Conservation (phyloP, 331 rosid genomes). For the Malus hybrid region DNA sequence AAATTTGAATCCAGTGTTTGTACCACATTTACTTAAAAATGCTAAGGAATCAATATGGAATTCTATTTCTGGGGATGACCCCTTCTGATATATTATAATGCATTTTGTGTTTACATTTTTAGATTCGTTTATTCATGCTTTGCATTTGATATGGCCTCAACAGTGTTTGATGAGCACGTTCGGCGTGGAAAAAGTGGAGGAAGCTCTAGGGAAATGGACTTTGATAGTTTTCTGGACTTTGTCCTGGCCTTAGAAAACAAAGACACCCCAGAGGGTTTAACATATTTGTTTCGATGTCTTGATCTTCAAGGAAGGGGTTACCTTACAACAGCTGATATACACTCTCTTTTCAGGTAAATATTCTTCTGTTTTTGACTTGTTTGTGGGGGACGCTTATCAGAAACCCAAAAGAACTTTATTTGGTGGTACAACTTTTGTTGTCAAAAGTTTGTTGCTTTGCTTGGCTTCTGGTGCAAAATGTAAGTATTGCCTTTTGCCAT, state of each 20-base stretch:
- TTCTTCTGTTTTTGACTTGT: not conserved
- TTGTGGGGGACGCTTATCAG: not conserved
- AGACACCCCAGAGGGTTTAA: constrained; percentile 95
- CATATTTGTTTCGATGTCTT: constrained; percentile 92
- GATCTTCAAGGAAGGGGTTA: constrained; percentile 94
- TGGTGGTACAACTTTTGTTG: not conserved
- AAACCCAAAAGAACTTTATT: not conserved
- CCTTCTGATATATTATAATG: not conserved
- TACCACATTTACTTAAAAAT: not conserved
- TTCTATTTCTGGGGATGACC: not conserved
- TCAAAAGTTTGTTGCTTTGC: not conserved
- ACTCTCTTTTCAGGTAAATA: constrained; percentile 86
- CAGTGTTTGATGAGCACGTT: constrained; percentile 90
- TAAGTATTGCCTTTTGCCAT: not conserved
- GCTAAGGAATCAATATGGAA: not conserved
- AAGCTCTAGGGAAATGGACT: constrained; percentile 85
- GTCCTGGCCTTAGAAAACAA: constrained; percentile 95
- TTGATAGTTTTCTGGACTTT: constrained; percentile 81
- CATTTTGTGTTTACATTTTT: not conserved
- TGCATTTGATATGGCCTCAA: constrained; percentile 13
- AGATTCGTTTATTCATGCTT: not conserved
- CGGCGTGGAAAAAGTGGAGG: constrained; percentile 84
- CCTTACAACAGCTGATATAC: constrained; percentile 94
- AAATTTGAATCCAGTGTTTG: not conserved
- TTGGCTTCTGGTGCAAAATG: not conserved